phyloP scores from a whole-genome alignment of 2,329 filamentous ascomycete species.

The Aspergillus ochraceus region DNA sequence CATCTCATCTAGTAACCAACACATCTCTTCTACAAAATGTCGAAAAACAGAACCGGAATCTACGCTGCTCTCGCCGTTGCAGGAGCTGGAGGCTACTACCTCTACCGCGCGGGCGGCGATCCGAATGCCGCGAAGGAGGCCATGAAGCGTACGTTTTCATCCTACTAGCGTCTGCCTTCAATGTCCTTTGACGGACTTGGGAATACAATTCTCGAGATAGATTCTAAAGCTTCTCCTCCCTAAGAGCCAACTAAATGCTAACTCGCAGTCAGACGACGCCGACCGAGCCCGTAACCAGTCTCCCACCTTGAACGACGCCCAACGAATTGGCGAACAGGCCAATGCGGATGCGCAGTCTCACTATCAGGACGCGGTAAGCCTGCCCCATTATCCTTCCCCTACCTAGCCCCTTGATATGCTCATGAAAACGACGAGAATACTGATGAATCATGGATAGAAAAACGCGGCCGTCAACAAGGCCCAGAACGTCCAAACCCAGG shows the following conservation, averaged over 20 bases:
- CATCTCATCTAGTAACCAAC: not conserved
- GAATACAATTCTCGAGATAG: too few species aligned
- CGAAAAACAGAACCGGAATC: conserved; percentile 36
- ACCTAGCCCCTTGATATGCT: not conserved
- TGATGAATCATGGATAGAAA: conserved; percentile 35
- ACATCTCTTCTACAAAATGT: conserved; percentile 22
- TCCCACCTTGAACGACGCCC: conserved; percentile 62
- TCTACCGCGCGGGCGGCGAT: conserved; percentile 82
- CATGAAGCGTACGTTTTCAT: conserved; percentile 67
- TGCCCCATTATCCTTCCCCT: not conserved
- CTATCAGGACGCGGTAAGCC: conserved; percentile 64
- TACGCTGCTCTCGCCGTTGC: conserved; percentile 59
- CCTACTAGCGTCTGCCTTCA: too few species aligned
- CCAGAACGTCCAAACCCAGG: conserved; percentile 57
- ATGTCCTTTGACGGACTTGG: too few species aligned
- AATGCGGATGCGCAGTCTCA: conserved; percentile 64
- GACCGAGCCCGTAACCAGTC: conserved; percentile 67
- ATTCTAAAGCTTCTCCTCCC: too few species aligned
- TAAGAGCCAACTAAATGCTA: not conserved
- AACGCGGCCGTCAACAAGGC: conserved; percentile 58
- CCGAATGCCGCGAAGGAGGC: conserved; percentile 82
- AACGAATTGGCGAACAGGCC: conserved; percentile 64
- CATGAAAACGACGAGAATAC: not conserved
- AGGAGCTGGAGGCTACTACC: conserved; percentile 79
- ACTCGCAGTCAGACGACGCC: conserved; percentile 65